A percentile compares a stretch with the other conserved stretches of the same genome.
These are phyloP conservation scores for Auxenochlorella pyrenoidosa DNA, from an alignment of 139 green algal genomes.

Conservation along the genomic window DNA sequence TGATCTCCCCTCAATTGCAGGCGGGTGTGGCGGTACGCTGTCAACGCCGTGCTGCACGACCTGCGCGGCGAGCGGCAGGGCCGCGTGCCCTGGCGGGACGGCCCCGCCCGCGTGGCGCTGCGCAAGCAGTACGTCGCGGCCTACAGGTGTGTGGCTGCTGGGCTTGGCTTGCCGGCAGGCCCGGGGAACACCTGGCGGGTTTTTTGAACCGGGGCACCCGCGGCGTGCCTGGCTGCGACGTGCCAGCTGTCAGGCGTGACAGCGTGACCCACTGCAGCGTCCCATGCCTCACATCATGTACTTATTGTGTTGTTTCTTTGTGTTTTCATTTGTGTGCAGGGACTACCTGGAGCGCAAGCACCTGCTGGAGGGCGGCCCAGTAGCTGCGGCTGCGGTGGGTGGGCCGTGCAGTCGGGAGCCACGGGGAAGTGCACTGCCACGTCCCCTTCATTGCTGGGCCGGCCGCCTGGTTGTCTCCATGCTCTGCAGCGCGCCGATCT, in stretches of 20 bases:
- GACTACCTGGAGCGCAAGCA: slow-evolving; percentile 32
- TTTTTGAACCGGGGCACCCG: too few species aligned
- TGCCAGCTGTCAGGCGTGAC: too few species aligned
- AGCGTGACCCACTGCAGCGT: too few species aligned
- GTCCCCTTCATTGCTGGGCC: not conserved
- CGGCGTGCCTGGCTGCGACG: too few species aligned
- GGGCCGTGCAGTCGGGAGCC: too few species aligned
- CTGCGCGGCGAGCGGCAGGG: slow-evolving; percentile 31
- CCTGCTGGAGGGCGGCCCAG: not conserved
- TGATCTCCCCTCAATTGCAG: not conserved
- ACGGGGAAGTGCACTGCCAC: too few species aligned
- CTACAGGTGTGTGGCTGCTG: not conserved
- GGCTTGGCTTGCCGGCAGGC: too few species aligned
- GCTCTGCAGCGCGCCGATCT: not conserved
- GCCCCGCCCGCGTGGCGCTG: not conserved
- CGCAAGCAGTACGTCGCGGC: not conserved
- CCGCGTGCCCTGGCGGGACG: slow-evolving; percentile 4
- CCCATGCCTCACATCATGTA: too few species aligned
- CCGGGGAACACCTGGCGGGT: too few species aligned
- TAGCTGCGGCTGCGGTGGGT: not conserved
- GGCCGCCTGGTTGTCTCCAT: not conserved
- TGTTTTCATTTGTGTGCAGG: too few species aligned
- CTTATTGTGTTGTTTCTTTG: too few species aligned
- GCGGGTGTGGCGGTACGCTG: slow-evolving; percentile 59
- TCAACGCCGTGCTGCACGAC: slow-evolving; percentile 53